Base-by-base conservation (phyloP, 2,329 filamentous ascomycete species). In the Ophiostoma piceae region DNA sequence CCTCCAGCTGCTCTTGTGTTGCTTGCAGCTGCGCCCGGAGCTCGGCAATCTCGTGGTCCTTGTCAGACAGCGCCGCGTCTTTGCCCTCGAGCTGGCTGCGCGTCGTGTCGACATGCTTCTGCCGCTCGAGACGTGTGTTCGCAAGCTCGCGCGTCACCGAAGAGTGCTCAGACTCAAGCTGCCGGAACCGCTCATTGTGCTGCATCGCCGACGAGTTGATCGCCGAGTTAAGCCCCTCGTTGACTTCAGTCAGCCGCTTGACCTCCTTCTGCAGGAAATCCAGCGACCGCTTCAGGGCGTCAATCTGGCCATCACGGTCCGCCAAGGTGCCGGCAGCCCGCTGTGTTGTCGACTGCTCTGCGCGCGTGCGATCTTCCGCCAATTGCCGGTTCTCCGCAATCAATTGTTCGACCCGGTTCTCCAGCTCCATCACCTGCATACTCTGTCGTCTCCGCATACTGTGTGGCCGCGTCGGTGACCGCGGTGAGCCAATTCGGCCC, bases 391-490 rank as follows among this genome's bases (percentile, higher is more conserved):
- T 98, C 78, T 99, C 94, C 29, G 90, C 88, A 57, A 90, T 83
- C 73, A 99, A 84, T 79, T 94, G 90, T 75, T 97, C 92, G 75
- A 99, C 86, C 76, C 87, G 88, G 71, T 87, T 84, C 82, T 98
- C 93, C 77, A 99, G 88, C 76, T 99, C 94, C 72, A 98, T 88
- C 69, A 94, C 88, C 81, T 98, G 94, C 89, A 98, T 94, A 84
- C 94, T 98, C 81, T 97, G 95, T 77, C 94, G 92, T 78, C 94
- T 94, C 76, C 94, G 94, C 87, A 99, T 91, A 83, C 93, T 97
- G 77, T 94, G 92, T 76, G 95, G 94, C 80, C 94, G 89, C 75
- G 92, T 96, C 69, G 95, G 95, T 76, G 95, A 98, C 76, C 91
- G 89, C 77, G 94, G 93, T 78, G 93, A 96, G 78, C 89, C 89